Evolutionary conservation across 106 monocot species (phyloP).

Genomic region (Acorus calamus): DNA sequence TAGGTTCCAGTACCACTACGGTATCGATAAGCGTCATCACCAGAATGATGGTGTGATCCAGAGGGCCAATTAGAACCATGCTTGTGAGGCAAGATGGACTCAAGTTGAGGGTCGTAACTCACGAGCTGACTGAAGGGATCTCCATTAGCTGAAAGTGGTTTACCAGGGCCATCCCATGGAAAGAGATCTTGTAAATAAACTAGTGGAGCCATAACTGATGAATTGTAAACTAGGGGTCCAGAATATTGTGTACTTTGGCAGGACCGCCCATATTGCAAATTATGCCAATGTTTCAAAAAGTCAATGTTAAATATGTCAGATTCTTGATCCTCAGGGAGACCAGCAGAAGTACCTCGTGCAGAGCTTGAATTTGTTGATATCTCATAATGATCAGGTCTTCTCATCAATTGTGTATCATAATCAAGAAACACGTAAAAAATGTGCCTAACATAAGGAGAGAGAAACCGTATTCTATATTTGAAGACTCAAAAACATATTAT

Average conservation of each 20-base stretch:
- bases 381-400: conserved; percentile 19
- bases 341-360: conserved; percentile 8
- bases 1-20: conserved; percentile 86
- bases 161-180: conserved; percentile 54
- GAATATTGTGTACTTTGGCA: conserved; percentile 38
- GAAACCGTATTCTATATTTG: no score
- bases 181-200: conserved; percentile 42
- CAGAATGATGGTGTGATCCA: conserved; percentile 31
- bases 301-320: conserved; percentile 72
- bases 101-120: conserved; percentile 36
- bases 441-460: no score
- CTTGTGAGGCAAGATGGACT: conserved; percentile 51
- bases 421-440: no score
- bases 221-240: conserved; percentile 23
- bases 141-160: conserved; percentile 38
- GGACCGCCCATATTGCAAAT: conserved; percentile 55
- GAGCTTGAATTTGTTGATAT: conserved; percentile 14
- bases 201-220: conserved; percentile 31
- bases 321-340: conserved; percentile 29
- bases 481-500: no score
- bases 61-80: conserved; percentile 34
- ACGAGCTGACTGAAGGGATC: conserved; percentile 34
- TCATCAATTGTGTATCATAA: no score
- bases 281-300: conserved; percentile 54
- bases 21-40: conserved; percentile 55